These are phyloP conservation scores for Plenodomus tracheiphilus DNA, from an alignment of 2,329 filamentous ascomycete species.

Conservation along the genomic window DNA sequence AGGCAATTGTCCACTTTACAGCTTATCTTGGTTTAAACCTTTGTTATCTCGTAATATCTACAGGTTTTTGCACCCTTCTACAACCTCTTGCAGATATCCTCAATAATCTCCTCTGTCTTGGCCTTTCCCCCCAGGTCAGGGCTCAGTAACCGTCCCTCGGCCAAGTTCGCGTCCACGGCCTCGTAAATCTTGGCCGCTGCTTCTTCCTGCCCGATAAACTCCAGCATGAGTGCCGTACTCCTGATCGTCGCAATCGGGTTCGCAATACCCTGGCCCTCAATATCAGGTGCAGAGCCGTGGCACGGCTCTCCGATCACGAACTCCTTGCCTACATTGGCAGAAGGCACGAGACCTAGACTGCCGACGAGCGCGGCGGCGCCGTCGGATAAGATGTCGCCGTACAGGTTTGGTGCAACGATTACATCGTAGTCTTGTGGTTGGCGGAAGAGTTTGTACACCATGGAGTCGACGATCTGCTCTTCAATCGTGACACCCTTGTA, in stretches of 20 bases:
- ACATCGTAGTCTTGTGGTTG: constrained; percentile 95
- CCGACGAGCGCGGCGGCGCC: constrained; percentile 93
- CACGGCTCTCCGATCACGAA: constrained; percentile 98
- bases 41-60: neutral
- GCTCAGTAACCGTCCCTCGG: constrained; percentile 78
- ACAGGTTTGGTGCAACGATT: constrained; percentile 95
- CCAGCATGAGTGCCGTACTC: constrained; percentile 90
- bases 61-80: constrained; percentile 49
- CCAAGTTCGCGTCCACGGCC: constrained; percentile 87
- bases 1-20: neutral
- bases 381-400: constrained; percentile 95
- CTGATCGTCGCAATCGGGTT: constrained; percentile 96
- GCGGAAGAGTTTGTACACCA: constrained; percentile 99
- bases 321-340: constrained; percentile 89
- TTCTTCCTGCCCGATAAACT: constrained; percentile 85
- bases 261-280: constrained; percentile 87
- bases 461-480: constrained; percentile 98
- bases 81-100: constrained; percentile 82
- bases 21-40: neutral
- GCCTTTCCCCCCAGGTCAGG: constrained; percentile 90
- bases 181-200: constrained; percentile 89
- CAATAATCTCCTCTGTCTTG: constrained; percentile 81
- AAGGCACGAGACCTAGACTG: constrained; percentile 87
- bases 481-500: constrained; percentile 73
- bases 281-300: constrained; percentile 94